phyloP scores from a whole-genome alignment of 2,329 filamentous ascomycete genomes.

The Immersiporthe knoxdaviesiana region DNA sequence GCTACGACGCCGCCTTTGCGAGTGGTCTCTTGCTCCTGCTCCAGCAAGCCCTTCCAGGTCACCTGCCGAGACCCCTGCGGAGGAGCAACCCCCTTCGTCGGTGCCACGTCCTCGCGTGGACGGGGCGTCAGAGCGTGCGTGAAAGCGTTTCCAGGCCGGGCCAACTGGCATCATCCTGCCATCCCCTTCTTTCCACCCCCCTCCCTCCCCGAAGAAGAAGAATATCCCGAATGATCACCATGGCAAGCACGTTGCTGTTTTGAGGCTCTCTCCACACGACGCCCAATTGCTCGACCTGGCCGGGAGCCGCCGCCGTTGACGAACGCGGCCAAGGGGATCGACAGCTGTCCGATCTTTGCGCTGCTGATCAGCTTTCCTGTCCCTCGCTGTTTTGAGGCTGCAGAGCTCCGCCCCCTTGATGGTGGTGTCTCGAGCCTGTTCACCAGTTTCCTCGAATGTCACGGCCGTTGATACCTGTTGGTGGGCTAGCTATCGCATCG shows the following conservation, averaged over 20 bases:
- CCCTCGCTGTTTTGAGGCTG: neutral
- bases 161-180: constrained; percentile 22
- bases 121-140: constrained; percentile 20
- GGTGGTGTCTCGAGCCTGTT: neutral
- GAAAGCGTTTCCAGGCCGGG: constrained; percentile 16
- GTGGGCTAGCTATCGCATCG: neutral
- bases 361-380: neutral
- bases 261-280: constrained; percentile 20
- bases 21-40: neutral
- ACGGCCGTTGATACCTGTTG: neutral
- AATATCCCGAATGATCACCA: constrained; percentile 9
- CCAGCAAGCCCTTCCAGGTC: constrained; percentile 2
- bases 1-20: constrained; percentile 17
- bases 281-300: constrained; percentile 8
- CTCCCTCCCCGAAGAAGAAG: neutral
- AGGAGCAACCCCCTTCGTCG: neutral
- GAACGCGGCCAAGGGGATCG: constrained; percentile 14
- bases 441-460: neutral
- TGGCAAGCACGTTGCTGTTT: constrained; percentile 17
- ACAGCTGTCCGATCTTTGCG: neutral
- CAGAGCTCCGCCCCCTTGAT: neutral
- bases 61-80: constrained; percentile 4
- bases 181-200: too few relatives aligned
- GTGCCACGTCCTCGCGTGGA: constrained; percentile 14
- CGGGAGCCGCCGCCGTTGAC: neutral